Evolutionary conservation across 306 rosid species (phyloP).

Genomic region (Bauhinia variegata): DNA sequence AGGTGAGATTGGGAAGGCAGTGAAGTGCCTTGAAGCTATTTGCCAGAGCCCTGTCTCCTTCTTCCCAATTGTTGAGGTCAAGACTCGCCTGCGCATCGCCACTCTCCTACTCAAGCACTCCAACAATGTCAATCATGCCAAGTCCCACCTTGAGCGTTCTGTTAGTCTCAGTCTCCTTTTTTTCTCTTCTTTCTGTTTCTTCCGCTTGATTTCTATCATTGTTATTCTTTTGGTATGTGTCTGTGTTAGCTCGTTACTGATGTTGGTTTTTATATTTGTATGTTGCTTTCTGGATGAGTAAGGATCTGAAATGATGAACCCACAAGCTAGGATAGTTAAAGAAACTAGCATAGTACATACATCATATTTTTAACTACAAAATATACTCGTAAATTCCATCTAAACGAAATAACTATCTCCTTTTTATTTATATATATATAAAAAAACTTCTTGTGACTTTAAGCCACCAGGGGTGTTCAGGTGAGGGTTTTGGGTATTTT

Average conservation of each 20-base stretch:
- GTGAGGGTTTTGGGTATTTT: too few relatives aligned
- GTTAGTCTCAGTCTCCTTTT: slow-evolving; percentile 28
- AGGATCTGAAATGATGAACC: not conserved
- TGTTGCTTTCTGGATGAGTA: not conserved
- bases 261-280: not conserved
- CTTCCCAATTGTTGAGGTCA: slow-evolving; percentile 91
- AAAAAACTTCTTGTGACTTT: not conserved
- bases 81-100: slow-evolving; percentile 88
- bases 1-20: slow-evolving; percentile 78
- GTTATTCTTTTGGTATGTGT: not conserved
- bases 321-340: not conserved
- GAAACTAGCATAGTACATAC: not conserved
- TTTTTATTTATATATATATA: too few relatives aligned
- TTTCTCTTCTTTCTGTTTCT: not conserved
- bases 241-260: not conserved
- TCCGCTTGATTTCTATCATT: not conserved
- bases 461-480: too few relatives aligned
- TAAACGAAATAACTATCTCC: too few relatives aligned
- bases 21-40: slow-evolving; percentile 89
- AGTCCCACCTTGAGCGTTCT: slow-evolving; percentile 88
- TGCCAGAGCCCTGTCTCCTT: slow-evolving; percentile 82
- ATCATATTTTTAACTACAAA: not conserved
- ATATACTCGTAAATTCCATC: not conserved
- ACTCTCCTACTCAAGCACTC: slow-evolving; percentile 83
- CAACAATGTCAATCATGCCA: slow-evolving; percentile 82